These are phyloP conservation scores for Prosopis cineraria DNA, from an alignment of 306 rosid genomes.

Conservation along the genomic window DNA sequence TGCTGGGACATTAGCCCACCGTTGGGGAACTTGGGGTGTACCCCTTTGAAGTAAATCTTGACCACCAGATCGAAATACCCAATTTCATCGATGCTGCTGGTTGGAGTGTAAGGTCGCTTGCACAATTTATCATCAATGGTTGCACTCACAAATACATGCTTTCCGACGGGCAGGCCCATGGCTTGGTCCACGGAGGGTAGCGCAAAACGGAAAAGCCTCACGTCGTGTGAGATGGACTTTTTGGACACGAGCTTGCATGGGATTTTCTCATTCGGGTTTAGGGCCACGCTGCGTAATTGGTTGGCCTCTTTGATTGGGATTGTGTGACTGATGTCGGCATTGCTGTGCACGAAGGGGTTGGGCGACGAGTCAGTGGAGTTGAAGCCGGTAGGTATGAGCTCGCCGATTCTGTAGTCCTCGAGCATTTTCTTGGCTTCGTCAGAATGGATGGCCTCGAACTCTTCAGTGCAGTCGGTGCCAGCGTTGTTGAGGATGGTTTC, in stretches of 20 bases:
- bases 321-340: constrained; percentile 34
- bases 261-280: constrained; percentile 57
- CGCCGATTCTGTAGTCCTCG: constrained; percentile 65
- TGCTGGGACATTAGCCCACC: constrained; percentile 79
- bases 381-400: constrained; percentile 51
- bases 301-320: constrained; percentile 52
- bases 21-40: constrained; percentile 70
- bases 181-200: constrained; percentile 61
- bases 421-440: constrained; percentile 73
- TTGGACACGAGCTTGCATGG: constrained; percentile 63
- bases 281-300: constrained; percentile 41
- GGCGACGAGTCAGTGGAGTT: constrained; percentile 69
- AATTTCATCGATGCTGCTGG: constrained; percentile 52
- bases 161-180: constrained; percentile 71
- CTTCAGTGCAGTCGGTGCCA: constrained; percentile 88
- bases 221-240: constrained; percentile 60
- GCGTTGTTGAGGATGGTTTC: constrained; percentile 86
- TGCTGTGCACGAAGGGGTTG: constrained; percentile 55
- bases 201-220: constrained; percentile 62
- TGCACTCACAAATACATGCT: constrained; percentile 69
- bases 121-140: constrained; percentile 60
- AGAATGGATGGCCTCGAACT: constrained; percentile 87
- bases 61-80: constrained; percentile 77
- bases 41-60: constrained; percentile 66
- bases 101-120: constrained; percentile 89